phyloP scores from a whole-genome alignment of 805 yeast species.

The Candida nitratophila region DNA sequence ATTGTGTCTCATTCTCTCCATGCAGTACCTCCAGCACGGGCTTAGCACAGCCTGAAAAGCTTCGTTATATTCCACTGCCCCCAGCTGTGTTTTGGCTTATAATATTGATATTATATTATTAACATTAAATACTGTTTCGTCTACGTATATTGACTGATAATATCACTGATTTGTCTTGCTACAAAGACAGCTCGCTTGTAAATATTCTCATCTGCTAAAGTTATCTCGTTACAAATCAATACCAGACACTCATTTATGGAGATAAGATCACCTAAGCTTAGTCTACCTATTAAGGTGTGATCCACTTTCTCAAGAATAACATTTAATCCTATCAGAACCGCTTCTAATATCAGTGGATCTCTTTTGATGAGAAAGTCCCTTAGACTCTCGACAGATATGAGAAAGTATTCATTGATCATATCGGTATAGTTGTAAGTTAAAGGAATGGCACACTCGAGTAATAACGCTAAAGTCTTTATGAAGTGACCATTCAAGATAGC shows the following conservation, averaged over 20 bases:
- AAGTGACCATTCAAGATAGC: slow-evolving; percentile 50
- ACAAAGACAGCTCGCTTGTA: neutral
- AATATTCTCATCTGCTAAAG: neutral
- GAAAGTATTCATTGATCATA: slow-evolving; percentile 49
- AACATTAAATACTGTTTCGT: neutral
- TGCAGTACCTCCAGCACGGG: no score
- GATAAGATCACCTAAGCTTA: slow-evolving; percentile 5
- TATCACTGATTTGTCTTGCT: neutral
- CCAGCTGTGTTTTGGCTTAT: no score
- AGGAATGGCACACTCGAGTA: slow-evolving; percentile 55
- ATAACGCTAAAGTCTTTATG: slow-evolving; percentile 48
- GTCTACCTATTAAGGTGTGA: slow-evolving; percentile 4
- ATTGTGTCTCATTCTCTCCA: no score
- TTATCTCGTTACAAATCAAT: neutral
- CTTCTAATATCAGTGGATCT: slow-evolving; percentile 4
- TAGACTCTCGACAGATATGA: slow-evolving; percentile 14
- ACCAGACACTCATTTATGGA: slow-evolving; percentile 2
- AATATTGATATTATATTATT: no score
- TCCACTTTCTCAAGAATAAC: slow-evolving; percentile 9
- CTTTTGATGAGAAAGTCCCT: neutral
- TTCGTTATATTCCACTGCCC: no score
- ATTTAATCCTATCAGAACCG: slow-evolving; percentile 5
- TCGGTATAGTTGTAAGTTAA: slow-evolving; percentile 40
- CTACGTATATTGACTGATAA: neutral
- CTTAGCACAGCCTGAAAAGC: no score